phyloP scores from a whole-genome alignment of 495 filamentous ascomycete genomes.

The Lophiotrema nucula region DNA sequence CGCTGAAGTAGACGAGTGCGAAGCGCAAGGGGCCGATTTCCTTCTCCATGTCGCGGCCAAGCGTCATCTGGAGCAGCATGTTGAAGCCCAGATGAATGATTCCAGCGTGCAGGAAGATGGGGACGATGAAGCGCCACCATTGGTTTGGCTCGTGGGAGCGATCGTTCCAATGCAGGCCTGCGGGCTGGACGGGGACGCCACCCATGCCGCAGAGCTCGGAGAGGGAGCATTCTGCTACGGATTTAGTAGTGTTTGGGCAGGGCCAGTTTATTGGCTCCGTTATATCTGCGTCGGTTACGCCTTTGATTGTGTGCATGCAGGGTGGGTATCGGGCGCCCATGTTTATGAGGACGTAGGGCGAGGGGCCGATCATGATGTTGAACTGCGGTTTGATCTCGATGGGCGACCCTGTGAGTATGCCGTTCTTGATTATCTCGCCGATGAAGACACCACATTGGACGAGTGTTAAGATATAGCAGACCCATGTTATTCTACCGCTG shows the following conservation, averaged over 20 bases:
- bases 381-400: constrained; percentile 84
- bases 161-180: constrained; percentile 45
- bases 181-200: constrained; percentile 65
- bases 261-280: constrained; percentile 42
- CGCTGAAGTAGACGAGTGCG: constrained; percentile 79
- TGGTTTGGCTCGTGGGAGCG: constrained; percentile 68
- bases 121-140: constrained; percentile 94
- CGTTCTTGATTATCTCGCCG: constrained; percentile 77
- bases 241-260: constrained; percentile 20
- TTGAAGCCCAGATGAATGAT: constrained; percentile 95
- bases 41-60: constrained; percentile 87
- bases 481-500: constrained; percentile 67
- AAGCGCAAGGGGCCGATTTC: constrained; percentile 84
- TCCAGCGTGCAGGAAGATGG: constrained; percentile 93
- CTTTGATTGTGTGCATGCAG: constrained; percentile 88
- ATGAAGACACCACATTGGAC: constrained; percentile 88
- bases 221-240: constrained; percentile 2
- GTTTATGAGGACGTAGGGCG: constrained; percentile 84
- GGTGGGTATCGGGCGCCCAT: constrained; percentile 93
- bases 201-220: constrained; percentile 43
- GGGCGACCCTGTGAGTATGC: constrained; percentile 64
- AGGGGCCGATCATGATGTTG: constrained; percentile 97
- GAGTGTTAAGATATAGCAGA: constrained; percentile 75
- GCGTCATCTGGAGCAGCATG: constrained; percentile 79
- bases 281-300: constrained; percentile 60